Evolutionary conservation across 108 stramenopile genomes (phyloP).

Genomic region (Hondaea fermentalgiana): DNA sequence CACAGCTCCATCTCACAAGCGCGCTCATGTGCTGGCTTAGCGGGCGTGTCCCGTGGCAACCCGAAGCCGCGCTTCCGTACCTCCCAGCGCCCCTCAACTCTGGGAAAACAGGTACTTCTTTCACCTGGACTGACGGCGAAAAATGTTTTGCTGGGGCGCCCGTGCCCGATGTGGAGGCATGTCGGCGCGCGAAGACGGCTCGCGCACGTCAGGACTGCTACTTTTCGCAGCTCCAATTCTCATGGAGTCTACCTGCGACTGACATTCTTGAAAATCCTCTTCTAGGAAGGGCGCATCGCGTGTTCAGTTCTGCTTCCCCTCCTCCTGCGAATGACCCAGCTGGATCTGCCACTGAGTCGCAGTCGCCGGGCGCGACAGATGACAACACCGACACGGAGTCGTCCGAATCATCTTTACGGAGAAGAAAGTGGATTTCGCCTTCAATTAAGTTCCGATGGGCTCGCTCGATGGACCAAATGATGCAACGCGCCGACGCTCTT

Average conservation of each 20-base stretch:
- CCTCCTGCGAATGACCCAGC: no score
- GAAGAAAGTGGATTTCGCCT: neutral
- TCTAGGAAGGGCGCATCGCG: neutral
- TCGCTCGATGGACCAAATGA: neutral
- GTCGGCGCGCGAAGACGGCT: neutral
- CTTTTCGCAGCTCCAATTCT: neutral
- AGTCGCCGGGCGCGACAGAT: no score
- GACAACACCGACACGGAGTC: no score
- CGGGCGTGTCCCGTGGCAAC: neutral
- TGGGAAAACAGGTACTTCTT: neutral
- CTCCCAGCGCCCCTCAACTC: neutral
- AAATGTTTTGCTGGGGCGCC: neutral
- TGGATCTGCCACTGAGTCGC: no score
- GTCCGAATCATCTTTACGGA: no score
- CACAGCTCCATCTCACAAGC: neutral
- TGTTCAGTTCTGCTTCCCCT: neutral
- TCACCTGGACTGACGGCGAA: neutral
- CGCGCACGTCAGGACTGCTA: neutral
- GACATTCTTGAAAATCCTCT: neutral
- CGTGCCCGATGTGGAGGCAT: neutral
- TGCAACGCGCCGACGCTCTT: neutral
- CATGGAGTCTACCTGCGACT: neutral
- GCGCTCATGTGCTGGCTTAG: slow-evolving; percentile 9
- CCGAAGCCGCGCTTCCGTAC: neutral
- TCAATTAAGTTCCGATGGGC: neutral